These are phyloP conservation scores for Serendipita sp. DNA, from an alignment of 768 basidiomycete species.

Conservation along the genomic window DNA sequence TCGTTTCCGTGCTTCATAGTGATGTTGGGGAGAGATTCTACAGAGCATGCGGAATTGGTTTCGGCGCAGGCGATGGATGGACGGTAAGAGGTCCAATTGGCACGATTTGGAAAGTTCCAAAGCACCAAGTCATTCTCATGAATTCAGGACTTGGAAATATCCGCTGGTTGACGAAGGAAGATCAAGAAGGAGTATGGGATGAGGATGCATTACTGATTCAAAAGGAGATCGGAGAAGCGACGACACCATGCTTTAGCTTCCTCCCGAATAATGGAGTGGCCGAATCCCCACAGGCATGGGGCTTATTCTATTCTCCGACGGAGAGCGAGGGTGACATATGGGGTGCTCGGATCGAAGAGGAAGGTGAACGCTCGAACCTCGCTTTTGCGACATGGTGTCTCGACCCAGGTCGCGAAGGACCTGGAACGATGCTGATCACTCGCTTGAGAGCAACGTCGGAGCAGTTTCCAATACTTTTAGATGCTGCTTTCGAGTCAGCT, in stretches of 20 bases:
- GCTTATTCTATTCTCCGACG: conserved; percentile 8
- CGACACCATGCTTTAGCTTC: conserved; percentile 21
- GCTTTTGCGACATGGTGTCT: conserved; percentile 33
- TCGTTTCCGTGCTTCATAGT: conserved; percentile 37
- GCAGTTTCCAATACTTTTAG: conserved; percentile 24
- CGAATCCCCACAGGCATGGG: conserved; percentile 24
- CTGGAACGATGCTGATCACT: conserved; percentile 28
- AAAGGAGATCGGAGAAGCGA: conserved; percentile 9
- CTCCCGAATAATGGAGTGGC: conserved; percentile 30
- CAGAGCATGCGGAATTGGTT: conserved; percentile 22
- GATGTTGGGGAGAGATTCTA: conserved; percentile 37
- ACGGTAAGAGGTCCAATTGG: conserved; percentile 21
- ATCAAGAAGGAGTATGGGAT: conserved; percentile 24
- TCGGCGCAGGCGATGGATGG: conserved; percentile 29
- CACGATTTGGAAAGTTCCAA: conserved; percentile 26
- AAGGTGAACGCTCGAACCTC: background rate
- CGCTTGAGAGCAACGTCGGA: conserved; percentile 23
- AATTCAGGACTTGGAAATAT: background rate
- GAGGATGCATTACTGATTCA: conserved; percentile 26
- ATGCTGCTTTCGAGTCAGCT: conserved; percentile 23
- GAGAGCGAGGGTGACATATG: conserved; percentile 13
- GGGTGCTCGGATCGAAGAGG: conserved; percentile 17
- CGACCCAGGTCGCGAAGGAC: conserved; percentile 20
- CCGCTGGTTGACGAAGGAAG: conserved; percentile 24
- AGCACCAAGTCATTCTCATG: background rate